These are phyloP conservation scores for Diplodia seriata DNA, from an alignment of 2,329 filamentous ascomycete genomes.

Conservation along the genomic window DNA sequence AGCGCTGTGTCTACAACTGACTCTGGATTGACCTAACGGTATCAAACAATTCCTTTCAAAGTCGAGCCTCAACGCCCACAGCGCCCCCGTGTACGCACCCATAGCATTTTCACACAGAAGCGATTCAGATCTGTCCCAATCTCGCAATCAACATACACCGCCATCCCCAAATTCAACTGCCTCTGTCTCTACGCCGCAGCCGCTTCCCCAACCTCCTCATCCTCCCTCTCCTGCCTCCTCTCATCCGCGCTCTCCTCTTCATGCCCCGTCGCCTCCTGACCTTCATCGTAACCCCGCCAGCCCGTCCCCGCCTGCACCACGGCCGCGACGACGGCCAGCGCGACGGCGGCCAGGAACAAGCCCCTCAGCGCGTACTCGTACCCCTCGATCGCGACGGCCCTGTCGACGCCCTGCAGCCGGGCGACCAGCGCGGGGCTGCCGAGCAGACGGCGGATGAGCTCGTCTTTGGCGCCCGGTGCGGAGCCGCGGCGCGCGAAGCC, in stretches of 20 bases:
- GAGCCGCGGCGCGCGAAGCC: slow-evolving; percentile 60
- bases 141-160: neutral
- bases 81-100: no score
- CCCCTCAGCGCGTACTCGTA: slow-evolving; percentile 63
- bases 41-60: no score
- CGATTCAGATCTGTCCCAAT: no score
- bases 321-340: slow-evolving; percentile 57
- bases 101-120: no score
- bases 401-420: slow-evolving; percentile 57
- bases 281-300: slow-evolving; percentile 53
- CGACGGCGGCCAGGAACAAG: slow-evolving; percentile 61
- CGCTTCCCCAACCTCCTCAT: slow-evolving; percentile 29
- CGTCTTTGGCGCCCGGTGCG: slow-evolving; percentile 43
- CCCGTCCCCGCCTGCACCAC: slow-evolving; percentile 65
- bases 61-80: no score
- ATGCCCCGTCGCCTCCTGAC: slow-evolving; percentile 62
- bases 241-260: slow-evolving; percentile 39
- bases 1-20: no score
- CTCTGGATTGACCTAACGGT: no score
- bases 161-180: neutral
- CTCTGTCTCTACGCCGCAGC: slow-evolving; percentile 4
- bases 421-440: slow-evolving; percentile 65
- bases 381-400: slow-evolving; percentile 58
- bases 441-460: slow-evolving; percentile 61
- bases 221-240: slow-evolving; percentile 24